A percentile compares a stretch with the other conserved stretches of the same genome.
These are phyloP conservation scores for Diospyros lotus DNA, from an alignment of 148 eudicot species.

Conservation along the genomic window DNA sequence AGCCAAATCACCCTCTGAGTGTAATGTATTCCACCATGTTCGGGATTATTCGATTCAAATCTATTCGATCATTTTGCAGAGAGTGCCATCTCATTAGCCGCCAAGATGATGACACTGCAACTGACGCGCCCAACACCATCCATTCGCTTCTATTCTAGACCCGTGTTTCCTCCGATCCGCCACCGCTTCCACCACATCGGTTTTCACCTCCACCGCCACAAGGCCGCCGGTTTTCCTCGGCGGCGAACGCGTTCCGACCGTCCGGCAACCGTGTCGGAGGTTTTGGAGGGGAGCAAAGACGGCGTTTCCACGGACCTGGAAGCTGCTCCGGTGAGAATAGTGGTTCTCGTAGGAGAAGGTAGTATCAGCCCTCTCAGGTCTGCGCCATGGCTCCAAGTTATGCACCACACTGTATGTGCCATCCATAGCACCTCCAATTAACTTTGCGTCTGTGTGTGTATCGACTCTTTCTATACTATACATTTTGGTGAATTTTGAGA, in stretches of 20 bases:
- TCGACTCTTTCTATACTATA: not conserved
- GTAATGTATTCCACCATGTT: too few relatives aligned
- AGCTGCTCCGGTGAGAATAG: constrained; percentile 46
- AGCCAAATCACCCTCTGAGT: too few relatives aligned
- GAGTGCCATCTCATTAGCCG: not conserved
- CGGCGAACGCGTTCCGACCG: not conserved
- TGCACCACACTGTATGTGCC: constrained; percentile 71
- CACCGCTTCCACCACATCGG: not conserved
- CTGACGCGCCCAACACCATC: not conserved
- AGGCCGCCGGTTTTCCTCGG: not conserved
- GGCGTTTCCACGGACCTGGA: not conserved
- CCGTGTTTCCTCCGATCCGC: not conserved
- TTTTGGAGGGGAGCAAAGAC: not conserved
- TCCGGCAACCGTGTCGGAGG: not conserved
- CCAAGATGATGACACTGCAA: not conserved
- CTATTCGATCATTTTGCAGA: too few relatives aligned
- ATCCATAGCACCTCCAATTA: not conserved
- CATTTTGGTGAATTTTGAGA: not conserved
- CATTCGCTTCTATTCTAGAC: not conserved
- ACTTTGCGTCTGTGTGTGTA: too few relatives aligned
- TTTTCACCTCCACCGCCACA: not conserved
- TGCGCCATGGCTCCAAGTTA: constrained; percentile 71
- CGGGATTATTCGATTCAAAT: too few relatives aligned
- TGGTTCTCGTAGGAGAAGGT: constrained; percentile 60
- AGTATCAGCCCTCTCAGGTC: constrained; percentile 71